Percentiles rank a stretch among this genome's conserved stretches.
Conservation (phyloP, 768 basidiomycete genomes). For the Scleroderma bovista region DNA sequence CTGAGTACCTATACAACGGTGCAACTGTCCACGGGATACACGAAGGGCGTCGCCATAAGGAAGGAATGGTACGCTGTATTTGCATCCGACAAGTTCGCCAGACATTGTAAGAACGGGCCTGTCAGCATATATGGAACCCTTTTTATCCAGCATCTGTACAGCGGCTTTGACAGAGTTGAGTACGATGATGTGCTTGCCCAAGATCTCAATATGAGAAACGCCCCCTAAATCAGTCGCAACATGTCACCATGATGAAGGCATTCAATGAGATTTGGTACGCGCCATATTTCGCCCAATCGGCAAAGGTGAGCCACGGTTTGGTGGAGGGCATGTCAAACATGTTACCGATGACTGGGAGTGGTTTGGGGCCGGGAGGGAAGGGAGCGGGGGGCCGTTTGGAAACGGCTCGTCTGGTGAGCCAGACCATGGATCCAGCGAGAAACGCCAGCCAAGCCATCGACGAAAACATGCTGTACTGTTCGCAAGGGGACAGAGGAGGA, state of each 20-base stretch:
- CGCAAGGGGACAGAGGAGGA: no score
- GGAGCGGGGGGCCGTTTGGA: not conserved
- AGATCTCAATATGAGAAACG: conserved; percentile 19
- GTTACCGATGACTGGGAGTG: conserved; percentile 45
- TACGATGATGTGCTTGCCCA: conserved; percentile 45
- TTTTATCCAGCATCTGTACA: conserved; percentile 47
- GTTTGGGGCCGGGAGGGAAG: conserved; percentile 18
- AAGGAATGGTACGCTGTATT: conserved; percentile 2
- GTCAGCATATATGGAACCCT: conserved; percentile 47
- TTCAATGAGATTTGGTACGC: conserved; percentile 6
- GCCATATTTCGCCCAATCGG: conserved; percentile 51
- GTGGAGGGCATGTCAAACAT: conserved; percentile 46
- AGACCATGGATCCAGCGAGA: no score
- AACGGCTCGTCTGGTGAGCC: no score
- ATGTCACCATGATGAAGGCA: not conserved
- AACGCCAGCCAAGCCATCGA: no score
- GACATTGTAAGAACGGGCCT: conserved; percentile 15
- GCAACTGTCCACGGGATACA: conserved; percentile 10
- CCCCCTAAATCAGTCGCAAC: conserved; percentile 15
- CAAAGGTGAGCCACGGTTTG: conserved; percentile 47
- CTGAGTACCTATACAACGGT: conserved; percentile 9
- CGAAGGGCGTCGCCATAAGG: conserved; percentile 8
- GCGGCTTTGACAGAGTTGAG: conserved; percentile 43
- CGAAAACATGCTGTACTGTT: no score
- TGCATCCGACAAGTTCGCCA: conserved; percentile 14